Evolutionary conservation across 306 rosid species (phyloP).

Genomic region (Vigna angularis): DNA sequence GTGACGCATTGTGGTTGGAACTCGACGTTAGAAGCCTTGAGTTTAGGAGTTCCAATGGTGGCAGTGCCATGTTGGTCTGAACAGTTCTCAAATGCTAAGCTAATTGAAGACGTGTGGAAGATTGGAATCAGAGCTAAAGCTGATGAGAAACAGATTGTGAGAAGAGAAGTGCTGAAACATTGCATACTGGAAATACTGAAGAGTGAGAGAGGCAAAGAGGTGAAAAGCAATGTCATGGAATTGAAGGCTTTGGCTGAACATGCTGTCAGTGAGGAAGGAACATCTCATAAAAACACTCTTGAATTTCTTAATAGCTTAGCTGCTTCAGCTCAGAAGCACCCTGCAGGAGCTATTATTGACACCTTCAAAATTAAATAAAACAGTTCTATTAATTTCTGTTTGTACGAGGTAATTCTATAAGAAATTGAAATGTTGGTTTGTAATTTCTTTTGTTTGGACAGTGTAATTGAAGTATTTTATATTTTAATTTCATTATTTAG

Average conservation of each 20-base stretch:
- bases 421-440: too few relatives aligned
- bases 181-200: conserved; percentile 26
- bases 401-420: too few relatives aligned
- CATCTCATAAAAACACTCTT: conserved; percentile 24
- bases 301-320: conserved; percentile 36
- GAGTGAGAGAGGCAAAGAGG: conserved; percentile 28
- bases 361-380: too few relatives aligned
- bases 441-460: too few relatives aligned
- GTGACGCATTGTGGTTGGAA: conserved; percentile 53
- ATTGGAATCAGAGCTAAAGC: conserved; percentile 17
- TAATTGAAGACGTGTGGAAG: conserved; percentile 31
- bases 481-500: too few relatives aligned
- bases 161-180: background rate
- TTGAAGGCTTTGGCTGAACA: conserved; percentile 34
- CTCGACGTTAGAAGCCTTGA: conserved; percentile 34
- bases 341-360: too few relatives aligned
- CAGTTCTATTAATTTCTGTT: too few relatives aligned
- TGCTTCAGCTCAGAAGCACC: too few relatives aligned
- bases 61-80: conserved; percentile 46
- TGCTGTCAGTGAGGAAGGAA: conserved; percentile 33
- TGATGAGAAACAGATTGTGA: conserved; percentile 36
- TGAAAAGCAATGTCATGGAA: conserved; percentile 9
- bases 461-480: too few relatives aligned
- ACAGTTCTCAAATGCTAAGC: conserved; percentile 37
- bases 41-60: conserved; percentile 44